Evolutionary conservation across 139 green algal species (phyloP).

Genomic region (Zygnema cylindricum): DNA sequence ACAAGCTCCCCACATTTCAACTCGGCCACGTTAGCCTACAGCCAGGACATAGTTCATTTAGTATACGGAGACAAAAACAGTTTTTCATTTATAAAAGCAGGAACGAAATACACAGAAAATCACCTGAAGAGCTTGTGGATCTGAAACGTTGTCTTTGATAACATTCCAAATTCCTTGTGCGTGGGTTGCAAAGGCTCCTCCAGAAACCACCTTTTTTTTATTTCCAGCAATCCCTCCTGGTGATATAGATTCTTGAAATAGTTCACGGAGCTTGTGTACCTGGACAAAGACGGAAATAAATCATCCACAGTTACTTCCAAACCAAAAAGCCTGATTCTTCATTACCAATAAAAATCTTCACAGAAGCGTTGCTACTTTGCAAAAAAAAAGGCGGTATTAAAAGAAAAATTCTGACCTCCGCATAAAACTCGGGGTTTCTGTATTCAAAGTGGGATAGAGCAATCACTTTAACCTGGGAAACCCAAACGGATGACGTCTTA

Average conservation of each 20-base stretch:
- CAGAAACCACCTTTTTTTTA: conserved; percentile 65
- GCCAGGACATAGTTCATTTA: not conserved
- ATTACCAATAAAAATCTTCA: no score
- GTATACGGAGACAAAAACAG: not conserved
- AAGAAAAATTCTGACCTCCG: conserved; percentile 65
- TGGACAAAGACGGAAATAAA: no score
- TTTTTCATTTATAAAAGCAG: not conserved
- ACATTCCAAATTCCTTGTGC: conserved; percentile 86
- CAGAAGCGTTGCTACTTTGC: no score
- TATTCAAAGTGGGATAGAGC: conserved; percentile 92
- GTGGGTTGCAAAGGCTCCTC: conserved; percentile 78
- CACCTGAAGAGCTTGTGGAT: conserved; percentile 91
- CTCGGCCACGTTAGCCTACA: conserved; percentile 91
- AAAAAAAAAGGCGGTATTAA: no score
- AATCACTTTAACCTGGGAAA: conserved; percentile 75
- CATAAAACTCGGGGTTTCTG: conserved; percentile 85
- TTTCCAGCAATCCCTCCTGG: conserved; percentile 45
- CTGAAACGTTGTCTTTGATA: conserved; percentile 91
- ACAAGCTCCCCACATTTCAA: conserved; percentile 91
- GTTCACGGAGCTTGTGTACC: conserved; percentile 34
- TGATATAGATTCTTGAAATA: conserved; percentile 31
- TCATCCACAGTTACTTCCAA: no score
- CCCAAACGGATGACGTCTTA: no score
- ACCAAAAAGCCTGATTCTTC: no score
- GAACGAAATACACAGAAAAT: not conserved